Evolutionary conservation across 768 basidiomycete genomes (phyloP), one percentile per base, ranked within the genome.

Genomic region (Russula ochroleuca): DNA sequence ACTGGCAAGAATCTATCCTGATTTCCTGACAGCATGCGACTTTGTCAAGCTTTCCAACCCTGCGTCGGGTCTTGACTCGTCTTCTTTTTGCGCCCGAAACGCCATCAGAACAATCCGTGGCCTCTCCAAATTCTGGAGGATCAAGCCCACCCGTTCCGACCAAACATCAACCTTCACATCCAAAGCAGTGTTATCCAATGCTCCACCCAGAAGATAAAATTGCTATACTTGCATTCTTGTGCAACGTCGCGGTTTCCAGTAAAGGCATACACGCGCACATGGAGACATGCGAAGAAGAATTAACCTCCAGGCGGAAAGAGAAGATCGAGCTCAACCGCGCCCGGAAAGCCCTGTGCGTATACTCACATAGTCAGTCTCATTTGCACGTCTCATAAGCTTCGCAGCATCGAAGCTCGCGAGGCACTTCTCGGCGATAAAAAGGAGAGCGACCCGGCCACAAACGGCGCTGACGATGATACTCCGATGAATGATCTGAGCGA

Each of bases 271-370:
- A 94, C 71, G 75, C 81, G 6, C 90, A 92, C 70, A 90, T 98
- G 84, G 97, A 99, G 70, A 82, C 85, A 50, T 92, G 91, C 70
- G 94, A 95, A 71, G 84, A 90, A 69, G 87, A 90, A 67, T 74
- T 99, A 66, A 98, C 97, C 10, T 92, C 94, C 31, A 78, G 97
- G 38, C 78, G 97, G 67, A 99, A 98, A 75, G 92, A 96, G 74
- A 91, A 95, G 74, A 94, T 95, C 37, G 97, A 98, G 66, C 85
- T 94, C 65, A 97, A 97, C 76, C 83, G 95, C 63, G 79, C 87
- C 70, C 89, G 89, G 77, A 95, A 92, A 74, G 86, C 88, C 72
- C 81, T 86, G 95, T 96, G 73, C 77, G 94, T 83, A 10, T 21
- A 51, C 56, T 58, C 48, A 31, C 53, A 21, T 52, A 19, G 61